Evolutionary conservation across 345 rosid species (phyloP), one percentile per base, ranked within the genome.

Genomic region (Eucalyptus brandiana): DNA sequence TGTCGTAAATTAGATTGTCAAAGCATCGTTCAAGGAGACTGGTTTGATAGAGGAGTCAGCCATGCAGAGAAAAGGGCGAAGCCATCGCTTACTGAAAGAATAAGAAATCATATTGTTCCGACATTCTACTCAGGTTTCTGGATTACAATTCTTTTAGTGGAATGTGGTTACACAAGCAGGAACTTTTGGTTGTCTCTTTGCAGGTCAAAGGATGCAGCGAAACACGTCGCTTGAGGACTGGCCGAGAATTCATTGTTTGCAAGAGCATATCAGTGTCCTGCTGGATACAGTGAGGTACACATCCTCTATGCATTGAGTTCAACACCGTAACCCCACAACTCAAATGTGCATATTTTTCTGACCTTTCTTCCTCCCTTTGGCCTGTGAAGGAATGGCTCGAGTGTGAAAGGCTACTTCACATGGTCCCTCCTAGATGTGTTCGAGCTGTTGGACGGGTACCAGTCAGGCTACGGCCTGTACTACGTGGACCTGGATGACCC

Each of bases 371-470:
- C n/a, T 80, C 56, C 47, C 34, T 81, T 49, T 32, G 12, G 18
- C 12, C 50, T 26, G 26, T 34, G 48, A 26, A 90, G 91, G 90
- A 90, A 90, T 37, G 91, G 91, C 30, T 88, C 90, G 24, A 87
- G 88, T 62, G 50, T 32, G 21, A 88, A 87, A 80, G 91, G 91
- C 87, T 90, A 88, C 90, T 90, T 90, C 58, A 34, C 53, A 16
- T 90, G 91, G 91, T 88, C 91, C 53, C 88, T 90, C 49, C 81
- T 90, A 5, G 91, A 90, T 16, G 88, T 88, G 69, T 90, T 90
- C 8, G 91, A 90, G 87, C 8, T 90, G 3, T 19, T 44, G 30
- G 91, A 90, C 1, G 91, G 91, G 49, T 90, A 86, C 85, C n/a
- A 3, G n/a, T 28, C 91, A 0, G 81, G 90, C 49, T 90, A 28